phyloP scores from a whole-genome alignment of 495 filamentous ascomycete genomes.

The Talaromyces adpressus region DNA sequence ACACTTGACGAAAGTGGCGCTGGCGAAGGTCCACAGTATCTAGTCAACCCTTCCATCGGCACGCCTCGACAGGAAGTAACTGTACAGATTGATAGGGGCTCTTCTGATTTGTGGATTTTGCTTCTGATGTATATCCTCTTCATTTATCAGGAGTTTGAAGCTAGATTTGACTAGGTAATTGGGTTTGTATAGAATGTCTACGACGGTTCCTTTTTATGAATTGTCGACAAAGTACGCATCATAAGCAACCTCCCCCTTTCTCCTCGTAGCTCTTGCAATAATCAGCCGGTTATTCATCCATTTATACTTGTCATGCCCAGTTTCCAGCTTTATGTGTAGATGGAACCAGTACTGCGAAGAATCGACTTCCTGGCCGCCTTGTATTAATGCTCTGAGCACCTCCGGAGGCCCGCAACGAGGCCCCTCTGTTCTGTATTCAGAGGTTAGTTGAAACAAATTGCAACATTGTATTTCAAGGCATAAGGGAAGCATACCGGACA shows the following conservation, averaged over 20 bases:
- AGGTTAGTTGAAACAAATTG: neutral
- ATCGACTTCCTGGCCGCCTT: slow-evolving; percentile 20
- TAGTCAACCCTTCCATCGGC: no score
- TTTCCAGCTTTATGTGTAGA: slow-evolving; percentile 24
- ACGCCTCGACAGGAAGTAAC: no score
- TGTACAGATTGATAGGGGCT: no score
- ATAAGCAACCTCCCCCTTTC: neutral
- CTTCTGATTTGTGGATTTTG: no score
- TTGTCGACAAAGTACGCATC: neutral
- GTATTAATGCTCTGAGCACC: slow-evolving; percentile 23
- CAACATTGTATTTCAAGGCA: neutral
- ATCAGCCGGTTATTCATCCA: slow-evolving; percentile 30
- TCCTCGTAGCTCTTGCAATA: slow-evolving; percentile 19
- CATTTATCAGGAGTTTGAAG: no score
- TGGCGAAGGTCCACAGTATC: no score
- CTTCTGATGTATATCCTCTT: no score
- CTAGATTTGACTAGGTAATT: no score
- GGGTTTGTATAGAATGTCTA: no score
- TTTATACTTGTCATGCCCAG: slow-evolving; percentile 23
- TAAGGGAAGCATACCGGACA: neutral
- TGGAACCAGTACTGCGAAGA: slow-evolving; percentile 26
- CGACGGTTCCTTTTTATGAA: no score
- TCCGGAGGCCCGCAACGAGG: slow-evolving; percentile 14
- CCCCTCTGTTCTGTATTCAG: neutral
- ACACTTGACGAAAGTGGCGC: no score